phyloP scores from a whole-genome alignment of 108 stramenopile species.

The Stephanodiscus minutulus region DNA sequence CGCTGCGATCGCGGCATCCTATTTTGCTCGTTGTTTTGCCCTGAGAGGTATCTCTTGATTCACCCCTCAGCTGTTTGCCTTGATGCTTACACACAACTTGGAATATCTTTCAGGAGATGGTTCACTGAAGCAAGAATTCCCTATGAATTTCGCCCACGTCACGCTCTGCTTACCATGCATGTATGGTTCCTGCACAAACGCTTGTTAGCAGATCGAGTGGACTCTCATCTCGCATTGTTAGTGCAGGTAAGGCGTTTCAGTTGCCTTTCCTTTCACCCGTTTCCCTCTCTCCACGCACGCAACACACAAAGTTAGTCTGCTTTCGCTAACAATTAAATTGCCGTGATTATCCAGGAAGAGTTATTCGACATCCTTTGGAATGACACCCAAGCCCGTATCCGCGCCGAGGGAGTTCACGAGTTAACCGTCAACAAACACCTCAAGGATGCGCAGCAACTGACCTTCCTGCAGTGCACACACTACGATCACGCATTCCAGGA shows the following conservation, averaged over 20 bases:
- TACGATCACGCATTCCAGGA: slow-evolving; percentile 88
- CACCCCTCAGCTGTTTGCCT: slow-evolving; percentile 12
- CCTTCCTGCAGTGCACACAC: slow-evolving; percentile 77
- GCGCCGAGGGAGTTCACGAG: slow-evolving; percentile 79
- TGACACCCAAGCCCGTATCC: slow-evolving; percentile 78
- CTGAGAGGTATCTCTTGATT: neutral
- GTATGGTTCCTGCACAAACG: slow-evolving; percentile 91
- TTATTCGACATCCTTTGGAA: slow-evolving; percentile 92
- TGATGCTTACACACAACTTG: neutral
- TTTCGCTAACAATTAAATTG: neutral
- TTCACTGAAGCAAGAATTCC: slow-evolving; percentile 73
- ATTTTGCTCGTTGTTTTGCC: neutral
- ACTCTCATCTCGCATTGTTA: slow-evolving; percentile 53
- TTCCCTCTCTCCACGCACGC: neutral
- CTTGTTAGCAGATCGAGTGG: slow-evolving; percentile 58
- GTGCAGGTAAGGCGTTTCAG: slow-evolving; percentile 33
- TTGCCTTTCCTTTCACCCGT: neutral
- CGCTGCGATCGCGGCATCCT: neutral
- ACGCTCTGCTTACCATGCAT: slow-evolving; percentile 87
- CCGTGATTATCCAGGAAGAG: slow-evolving; percentile 67
- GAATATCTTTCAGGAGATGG: slow-evolving; percentile 59
- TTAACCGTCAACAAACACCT: slow-evolving; percentile 85
- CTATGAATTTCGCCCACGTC: slow-evolving; percentile 82
- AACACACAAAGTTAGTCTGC: neutral
- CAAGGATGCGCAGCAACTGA: slow-evolving; percentile 85